These are phyloP conservation scores for Rutstroemia sp. DNA, from an alignment of 2,329 filamentous ascomycete genomes.

Conservation along the genomic window DNA sequence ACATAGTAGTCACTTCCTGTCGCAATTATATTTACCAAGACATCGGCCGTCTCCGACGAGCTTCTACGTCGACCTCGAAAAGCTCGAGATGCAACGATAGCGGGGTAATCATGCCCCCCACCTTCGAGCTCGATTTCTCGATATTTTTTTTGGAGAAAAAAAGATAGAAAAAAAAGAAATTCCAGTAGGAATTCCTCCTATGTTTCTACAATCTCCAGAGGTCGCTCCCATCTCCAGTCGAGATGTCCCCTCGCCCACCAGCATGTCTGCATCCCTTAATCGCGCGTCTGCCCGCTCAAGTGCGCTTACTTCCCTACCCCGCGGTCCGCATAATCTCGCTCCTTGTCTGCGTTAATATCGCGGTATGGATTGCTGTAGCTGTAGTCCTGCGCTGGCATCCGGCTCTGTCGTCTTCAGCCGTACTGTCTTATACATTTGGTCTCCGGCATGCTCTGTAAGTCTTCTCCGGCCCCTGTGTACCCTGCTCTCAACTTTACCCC, in stretches of 20 bases:
- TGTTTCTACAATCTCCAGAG: background rate
- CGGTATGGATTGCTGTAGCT: constrained; percentile 48
- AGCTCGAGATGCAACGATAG: background rate
- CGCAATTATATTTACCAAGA: too few relatives aligned
- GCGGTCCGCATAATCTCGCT: constrained; percentile 39
- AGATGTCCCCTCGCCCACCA: constrained; percentile 6
- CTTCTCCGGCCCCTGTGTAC: background rate
- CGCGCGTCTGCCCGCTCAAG: constrained; percentile 5
- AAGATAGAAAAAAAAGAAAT: too few relatives aligned
- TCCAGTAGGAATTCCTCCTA: background rate
- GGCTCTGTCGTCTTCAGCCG: constrained; percentile 67
- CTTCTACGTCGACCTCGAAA: too few relatives aligned
- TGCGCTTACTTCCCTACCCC: constrained; percentile 18
- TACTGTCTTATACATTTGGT: constrained; percentile 81
- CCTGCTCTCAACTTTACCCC: background rate
- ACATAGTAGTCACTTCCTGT: too few relatives aligned
- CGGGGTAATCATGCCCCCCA: background rate
- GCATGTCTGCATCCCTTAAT: constrained; percentile 8
- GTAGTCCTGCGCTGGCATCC: constrained; percentile 46
- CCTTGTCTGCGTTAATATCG: constrained; percentile 43
- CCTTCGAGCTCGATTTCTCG: background rate
- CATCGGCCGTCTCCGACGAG: too few relatives aligned
- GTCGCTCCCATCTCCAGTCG: background rate
- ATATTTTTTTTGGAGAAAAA: too few relatives aligned
- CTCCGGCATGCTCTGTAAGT: constrained; percentile 73